Evolutionary conservation across 768 basidiomycete genomes (phyloP).

Genomic region (Paxillus involutus): DNA sequence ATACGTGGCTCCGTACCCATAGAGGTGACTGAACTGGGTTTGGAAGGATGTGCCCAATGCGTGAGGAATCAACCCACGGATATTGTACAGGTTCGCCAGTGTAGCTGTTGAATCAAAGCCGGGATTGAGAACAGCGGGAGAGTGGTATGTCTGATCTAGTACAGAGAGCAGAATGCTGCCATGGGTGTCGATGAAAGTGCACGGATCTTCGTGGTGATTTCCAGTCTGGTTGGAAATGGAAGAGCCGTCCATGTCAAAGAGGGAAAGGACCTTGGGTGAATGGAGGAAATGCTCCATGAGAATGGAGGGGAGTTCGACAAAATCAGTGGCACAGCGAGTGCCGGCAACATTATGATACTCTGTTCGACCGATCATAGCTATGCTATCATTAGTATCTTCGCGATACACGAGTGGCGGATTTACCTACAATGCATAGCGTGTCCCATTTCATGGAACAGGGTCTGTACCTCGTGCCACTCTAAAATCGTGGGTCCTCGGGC

Average conservation of each 20-base stretch:
- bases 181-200: constrained; percentile 84
- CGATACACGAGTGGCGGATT: background rate
- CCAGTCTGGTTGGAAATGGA: constrained; percentile 43
- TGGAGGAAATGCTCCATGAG: constrained; percentile 98
- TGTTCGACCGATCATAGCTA: constrained; percentile 97
- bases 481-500: constrained; percentile 69
- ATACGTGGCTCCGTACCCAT: constrained; percentile 96
- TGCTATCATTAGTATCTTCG: constrained; percentile 2
- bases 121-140: constrained; percentile 50
- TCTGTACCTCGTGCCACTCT: constrained; percentile 92
- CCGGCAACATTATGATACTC: constrained; percentile 98
- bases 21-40: constrained; percentile 93
- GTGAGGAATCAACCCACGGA: constrained; percentile 78
- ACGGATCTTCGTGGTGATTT: constrained; percentile 75
- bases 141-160: constrained; percentile 91
- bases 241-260: constrained; percentile 62
- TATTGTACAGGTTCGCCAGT: constrained; percentile 59
- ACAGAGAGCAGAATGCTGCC: constrained; percentile 87
- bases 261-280: constrained; percentile 77
- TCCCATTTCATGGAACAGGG: constrained; percentile 98
- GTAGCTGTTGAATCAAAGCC: constrained; percentile 74
- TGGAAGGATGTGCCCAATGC: constrained; percentile 89
- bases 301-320: constrained; percentile 96
- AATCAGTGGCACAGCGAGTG: constrained; percentile 96
- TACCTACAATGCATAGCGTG: constrained; percentile 98